A percentile compares a stretch with the other conserved stretches of the same genome.
phyloP scores from a whole-genome alignment of 1,284 basidiomycete genomes.

The Hypsizygus ulmarius region DNA sequence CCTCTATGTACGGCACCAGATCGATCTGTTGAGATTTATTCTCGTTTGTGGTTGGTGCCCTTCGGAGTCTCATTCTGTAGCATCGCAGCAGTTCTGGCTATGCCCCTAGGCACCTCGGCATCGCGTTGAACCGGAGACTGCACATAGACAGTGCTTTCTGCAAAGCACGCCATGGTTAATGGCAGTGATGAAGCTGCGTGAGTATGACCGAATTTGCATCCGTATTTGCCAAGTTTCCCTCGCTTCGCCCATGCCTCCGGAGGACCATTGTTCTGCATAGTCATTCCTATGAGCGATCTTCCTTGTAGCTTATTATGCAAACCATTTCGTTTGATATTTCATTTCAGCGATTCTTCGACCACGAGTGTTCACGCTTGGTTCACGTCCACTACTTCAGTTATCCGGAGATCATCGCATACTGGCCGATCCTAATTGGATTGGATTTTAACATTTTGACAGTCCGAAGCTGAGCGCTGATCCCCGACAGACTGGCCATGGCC shows the following conservation, averaged over 20 bases:
- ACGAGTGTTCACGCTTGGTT: too few relatives aligned
- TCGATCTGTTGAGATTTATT: not conserved
- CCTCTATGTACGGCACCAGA: not conserved
- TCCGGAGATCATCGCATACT: too few relatives aligned
- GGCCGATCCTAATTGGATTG: slow-evolving; percentile 11
- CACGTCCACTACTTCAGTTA: too few relatives aligned
- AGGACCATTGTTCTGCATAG: not conserved
- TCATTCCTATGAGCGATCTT: not conserved
- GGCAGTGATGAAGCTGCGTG: not conserved
- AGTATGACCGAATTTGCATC: slow-evolving; percentile 10
- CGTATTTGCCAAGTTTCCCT: slow-evolving; percentile 1
- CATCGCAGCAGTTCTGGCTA: not conserved
- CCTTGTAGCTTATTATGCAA: too few relatives aligned
- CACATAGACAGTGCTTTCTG: not conserved
- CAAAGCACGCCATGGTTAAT: not conserved
- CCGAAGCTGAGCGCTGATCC: slow-evolving; percentile 16
- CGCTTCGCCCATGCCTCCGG: slow-evolving; percentile 12
- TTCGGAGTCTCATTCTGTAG: not conserved
- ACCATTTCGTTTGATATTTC: too few relatives aligned
- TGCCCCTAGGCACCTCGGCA: not conserved
- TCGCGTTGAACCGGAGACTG: not conserved
- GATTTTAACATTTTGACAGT: slow-evolving; percentile 24
- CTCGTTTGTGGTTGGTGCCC: not conserved
- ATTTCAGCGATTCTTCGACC: too few relatives aligned
- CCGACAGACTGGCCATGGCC: slow-evolving; percentile 3